Conservation (phyloP, 2,329 filamentous ascomycete genomes). For the Aspergillus pseudoviridinutans region DNA sequence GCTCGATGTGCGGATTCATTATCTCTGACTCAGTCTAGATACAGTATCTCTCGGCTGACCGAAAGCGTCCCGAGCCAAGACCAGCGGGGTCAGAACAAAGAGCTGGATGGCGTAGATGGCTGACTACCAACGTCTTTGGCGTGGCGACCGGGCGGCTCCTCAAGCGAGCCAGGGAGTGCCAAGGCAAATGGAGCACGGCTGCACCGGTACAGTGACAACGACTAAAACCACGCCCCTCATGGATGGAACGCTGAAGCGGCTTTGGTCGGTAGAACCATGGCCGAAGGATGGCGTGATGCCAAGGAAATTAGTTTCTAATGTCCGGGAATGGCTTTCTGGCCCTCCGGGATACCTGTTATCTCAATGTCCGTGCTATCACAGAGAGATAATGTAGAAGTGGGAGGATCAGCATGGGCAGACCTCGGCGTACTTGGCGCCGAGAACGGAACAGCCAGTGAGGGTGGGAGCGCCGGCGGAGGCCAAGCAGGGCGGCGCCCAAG, state of each 20-base stretch:
- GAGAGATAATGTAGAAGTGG: neutral
- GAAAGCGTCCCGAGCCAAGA: neutral
- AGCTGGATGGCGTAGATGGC: neutral
- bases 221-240: neutral
- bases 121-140: neutral
- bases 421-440: neutral
- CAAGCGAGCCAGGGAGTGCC: neutral
- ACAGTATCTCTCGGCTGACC: neutral
- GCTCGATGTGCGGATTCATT: neutral
- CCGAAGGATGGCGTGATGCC: neutral
- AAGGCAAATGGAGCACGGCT: neutral
- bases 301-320: neutral
- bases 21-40: neutral
- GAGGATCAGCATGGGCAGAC: neutral
- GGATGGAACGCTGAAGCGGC: neutral
- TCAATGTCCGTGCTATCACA: neutral
- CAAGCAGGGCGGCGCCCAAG: neutral
- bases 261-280: neutral
- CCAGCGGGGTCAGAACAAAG: neutral
- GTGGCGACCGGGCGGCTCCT: neutral
- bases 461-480: neutral
- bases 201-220: neutral
- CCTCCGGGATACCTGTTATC: neutral
- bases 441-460: neutral
- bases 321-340: too few species aligned